A percentile compares a stretch with the other conserved stretches of the same genome.
Evolutionary conservation across 2,329 filamentous ascomycete species (phyloP).

Genomic region (Cercospora beticola): DNA sequence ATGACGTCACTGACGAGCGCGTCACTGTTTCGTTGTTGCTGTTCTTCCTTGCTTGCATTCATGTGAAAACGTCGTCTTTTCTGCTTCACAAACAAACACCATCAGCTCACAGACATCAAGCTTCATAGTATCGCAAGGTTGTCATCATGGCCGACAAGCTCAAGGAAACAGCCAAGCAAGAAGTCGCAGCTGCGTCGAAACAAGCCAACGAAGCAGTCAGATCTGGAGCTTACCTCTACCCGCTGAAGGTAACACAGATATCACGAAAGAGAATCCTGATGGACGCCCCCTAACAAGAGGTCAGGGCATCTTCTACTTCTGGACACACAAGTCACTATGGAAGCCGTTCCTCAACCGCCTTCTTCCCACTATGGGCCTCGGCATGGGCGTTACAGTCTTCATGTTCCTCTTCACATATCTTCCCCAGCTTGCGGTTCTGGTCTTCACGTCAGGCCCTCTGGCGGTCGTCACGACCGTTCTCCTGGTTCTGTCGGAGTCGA

Average conservation of each 20-base stretch:
- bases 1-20: not conserved
- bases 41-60: not conserved
- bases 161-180: constrained; percentile 62
- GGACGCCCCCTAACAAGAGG: not conserved
- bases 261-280: not conserved
- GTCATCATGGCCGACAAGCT: constrained; percentile 43
- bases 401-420: constrained; percentile 90
- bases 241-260: constrained; percentile 60
- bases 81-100: not conserved
- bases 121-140: not conserved
- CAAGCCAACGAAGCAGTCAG: constrained; percentile 68
- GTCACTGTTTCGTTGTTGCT: not conserved
- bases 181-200: constrained; percentile 64
- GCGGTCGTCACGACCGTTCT: constrained; percentile 71
- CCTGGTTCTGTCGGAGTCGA: constrained; percentile 57
- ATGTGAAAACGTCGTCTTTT: not conserved
- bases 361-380: constrained; percentile 65
- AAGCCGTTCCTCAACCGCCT: constrained; percentile 59
- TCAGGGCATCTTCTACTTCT: constrained; percentile 62
- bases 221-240: constrained; percentile 82
- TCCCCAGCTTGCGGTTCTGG: constrained; percentile 78
- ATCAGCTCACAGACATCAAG: not conserved
- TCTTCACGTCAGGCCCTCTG: constrained; percentile 81
- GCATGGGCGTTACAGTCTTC: constrained; percentile 64
- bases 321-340: constrained; percentile 59